Percentiles rank a stretch among this genome's conserved stretches.
phyloP scores from a whole-genome alignment of 768 basidiomycete species.

The Auricularia cornea region DNA sequence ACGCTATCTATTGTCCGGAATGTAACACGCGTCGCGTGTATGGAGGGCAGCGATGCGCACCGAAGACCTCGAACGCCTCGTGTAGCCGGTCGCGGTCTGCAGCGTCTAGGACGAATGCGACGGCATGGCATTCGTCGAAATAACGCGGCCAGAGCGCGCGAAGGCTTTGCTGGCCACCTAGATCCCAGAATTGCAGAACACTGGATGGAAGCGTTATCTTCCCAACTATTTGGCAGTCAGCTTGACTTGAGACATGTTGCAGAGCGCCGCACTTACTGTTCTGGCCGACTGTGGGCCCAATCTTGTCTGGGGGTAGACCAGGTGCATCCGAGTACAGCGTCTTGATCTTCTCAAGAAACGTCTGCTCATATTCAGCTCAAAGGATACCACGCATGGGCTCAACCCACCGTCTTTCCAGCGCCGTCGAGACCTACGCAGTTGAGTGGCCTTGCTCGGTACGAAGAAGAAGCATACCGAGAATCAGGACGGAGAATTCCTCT shows the following conservation, averaged over 20 bases:
- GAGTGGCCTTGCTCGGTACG: background rate
- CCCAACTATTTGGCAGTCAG: conserved; percentile 49
- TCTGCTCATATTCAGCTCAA: conserved; percentile 34
- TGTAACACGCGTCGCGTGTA: background rate
- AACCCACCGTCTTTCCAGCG: conserved; percentile 81
- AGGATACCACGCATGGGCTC: no score
- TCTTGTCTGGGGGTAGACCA: conserved; percentile 85
- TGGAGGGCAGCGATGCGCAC: conserved; percentile 37
- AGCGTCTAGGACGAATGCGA: conserved; percentile 92
- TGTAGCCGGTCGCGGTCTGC: conserved; percentile 79
- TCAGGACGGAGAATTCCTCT: conserved; percentile 89
- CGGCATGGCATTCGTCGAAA: conserved; percentile 95
- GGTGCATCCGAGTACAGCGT: conserved; percentile 82
- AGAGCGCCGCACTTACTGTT: conserved; percentile 59
- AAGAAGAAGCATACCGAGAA: conserved; percentile 53
- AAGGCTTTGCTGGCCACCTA: conserved; percentile 92
- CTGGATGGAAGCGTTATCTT: conserved; percentile 90
- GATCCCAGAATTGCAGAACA: conserved; percentile 93
- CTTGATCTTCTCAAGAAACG: conserved; percentile 88
- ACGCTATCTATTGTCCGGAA: conserved; percentile 74
- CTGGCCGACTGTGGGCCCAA: conserved; percentile 94
- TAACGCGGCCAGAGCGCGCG: conserved; percentile 91
- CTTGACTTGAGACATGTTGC: background rate
- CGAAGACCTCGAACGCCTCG: conserved; percentile 97
- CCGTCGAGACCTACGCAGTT: conserved; percentile 47